phyloP scores from a whole-genome alignment of 2,329 filamentous ascomycete species.

The Monilinia laxa region DNA sequence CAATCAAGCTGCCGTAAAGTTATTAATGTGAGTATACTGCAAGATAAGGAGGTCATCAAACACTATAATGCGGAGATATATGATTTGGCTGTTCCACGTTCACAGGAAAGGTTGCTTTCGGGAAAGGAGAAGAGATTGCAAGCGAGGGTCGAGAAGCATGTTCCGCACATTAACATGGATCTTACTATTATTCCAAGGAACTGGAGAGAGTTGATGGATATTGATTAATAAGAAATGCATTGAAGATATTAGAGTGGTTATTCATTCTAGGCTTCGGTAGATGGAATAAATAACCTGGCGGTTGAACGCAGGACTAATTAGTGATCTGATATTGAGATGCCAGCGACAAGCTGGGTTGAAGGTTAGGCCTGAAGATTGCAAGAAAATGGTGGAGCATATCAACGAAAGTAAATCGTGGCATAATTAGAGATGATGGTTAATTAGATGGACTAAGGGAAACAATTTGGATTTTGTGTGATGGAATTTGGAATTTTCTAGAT shows the following conservation, averaged over 20 bases:
- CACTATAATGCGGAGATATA: constrained; percentile 9
- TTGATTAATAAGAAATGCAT: background rate
- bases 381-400: background rate
- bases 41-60: constrained; percentile 11
- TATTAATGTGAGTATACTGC: background rate
- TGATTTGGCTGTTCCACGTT: constrained; percentile 2
- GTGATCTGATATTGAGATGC: background rate
- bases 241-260: background rate
- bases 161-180: background rate
- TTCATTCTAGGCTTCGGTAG: background rate
- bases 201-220: constrained; percentile 7
- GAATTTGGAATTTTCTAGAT: background rate
- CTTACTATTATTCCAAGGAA: background rate
- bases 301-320: background rate
- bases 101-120: background rate
- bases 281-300: background rate
- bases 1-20: background rate
- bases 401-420: too few relatives aligned
- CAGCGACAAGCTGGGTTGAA: background rate
- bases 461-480: background rate
- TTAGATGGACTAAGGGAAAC: background rate
- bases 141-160: background rate
- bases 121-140: background rate
- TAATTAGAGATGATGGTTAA: background rate
- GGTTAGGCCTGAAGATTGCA: background rate